These are phyloP conservation scores for Chamaenerion angustifolium DNA, from an alignment of 345 rosid genomes.

Conservation along the genomic window DNA sequence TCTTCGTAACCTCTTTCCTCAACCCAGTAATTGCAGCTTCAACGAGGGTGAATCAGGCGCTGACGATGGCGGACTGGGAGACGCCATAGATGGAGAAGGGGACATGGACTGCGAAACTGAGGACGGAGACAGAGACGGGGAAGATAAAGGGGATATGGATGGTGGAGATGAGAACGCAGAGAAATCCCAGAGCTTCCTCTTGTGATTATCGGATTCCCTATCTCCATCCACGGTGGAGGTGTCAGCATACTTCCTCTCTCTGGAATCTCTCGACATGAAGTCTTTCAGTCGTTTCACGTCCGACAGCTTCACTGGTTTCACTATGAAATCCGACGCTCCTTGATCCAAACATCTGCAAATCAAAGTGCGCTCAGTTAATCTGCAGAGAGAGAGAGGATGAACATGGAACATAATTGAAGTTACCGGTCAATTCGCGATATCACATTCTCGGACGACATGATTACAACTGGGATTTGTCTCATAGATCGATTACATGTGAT, in stretches of 20 bases:
- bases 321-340: conserved; percentile 85
- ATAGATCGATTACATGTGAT: no score
- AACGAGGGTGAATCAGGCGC: conserved; percentile 41
- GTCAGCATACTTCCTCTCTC: conserved; percentile 1
- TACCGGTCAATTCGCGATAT: conserved; percentile 73
- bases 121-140: conserved; percentile 11
- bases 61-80: conserved; percentile 10
- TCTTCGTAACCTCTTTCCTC: no score
- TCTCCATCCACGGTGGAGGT: conserved; percentile 3
- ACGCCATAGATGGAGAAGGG: conserved; percentile 8
- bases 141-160: conserved; percentile 7
- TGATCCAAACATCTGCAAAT: conserved; percentile 70
- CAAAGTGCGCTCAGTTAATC: neutral
- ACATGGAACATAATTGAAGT: neutral
- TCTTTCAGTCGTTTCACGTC: conserved; percentile 68
- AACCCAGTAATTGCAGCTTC: no score
- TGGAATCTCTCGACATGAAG: conserved; percentile 19
- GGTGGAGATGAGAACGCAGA: conserved; percentile 16
- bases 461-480: conserved; percentile 71
- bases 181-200: conserved; percentile 47
- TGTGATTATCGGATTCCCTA: no score
- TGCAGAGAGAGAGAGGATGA: no score
- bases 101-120: conserved; percentile 16
- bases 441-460: conserved; percentile 91
- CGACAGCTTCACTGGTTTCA: conserved; percentile 84